A percentile compares a stretch with the other conserved stretches of the same genome.
Conservation (phyloP, 139 green algal genomes). For the Volvox reticuliferus region DNA sequence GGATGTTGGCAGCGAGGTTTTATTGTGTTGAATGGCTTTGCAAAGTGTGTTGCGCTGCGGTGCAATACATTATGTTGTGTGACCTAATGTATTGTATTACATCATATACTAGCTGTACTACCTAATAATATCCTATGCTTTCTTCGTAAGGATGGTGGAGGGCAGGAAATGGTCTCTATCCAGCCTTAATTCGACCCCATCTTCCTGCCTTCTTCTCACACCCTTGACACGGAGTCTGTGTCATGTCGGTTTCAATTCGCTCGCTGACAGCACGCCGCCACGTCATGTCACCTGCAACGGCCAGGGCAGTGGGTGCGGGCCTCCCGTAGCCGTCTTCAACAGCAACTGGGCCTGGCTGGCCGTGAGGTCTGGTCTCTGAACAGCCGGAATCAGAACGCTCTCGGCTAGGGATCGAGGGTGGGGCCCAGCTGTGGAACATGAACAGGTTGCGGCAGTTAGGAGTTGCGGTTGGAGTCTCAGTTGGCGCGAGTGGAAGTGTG, state of each 20-base stretch:
- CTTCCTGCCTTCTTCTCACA: background rate
- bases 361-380: background rate
- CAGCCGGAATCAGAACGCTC: background rate
- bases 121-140: too few species aligned
- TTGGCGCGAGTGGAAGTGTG: background rate
- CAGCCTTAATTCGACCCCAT: background rate
- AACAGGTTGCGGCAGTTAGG: too few species aligned
- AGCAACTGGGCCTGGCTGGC: slow-evolving; percentile 11
- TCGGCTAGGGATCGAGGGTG: slow-evolving; percentile 27
- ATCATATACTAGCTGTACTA: background rate
- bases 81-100: too few species aligned
- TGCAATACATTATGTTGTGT: too few species aligned
- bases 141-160: too few species aligned
- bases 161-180: background rate
- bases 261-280: background rate
- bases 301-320: background rate
- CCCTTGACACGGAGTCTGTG: background rate
- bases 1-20: background rate
- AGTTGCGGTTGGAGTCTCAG: background rate
- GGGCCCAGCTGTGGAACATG: background rate
- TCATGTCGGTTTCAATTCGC: background rate
- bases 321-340: background rate
- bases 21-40: background rate
- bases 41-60: too few species aligned
- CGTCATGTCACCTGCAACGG: background rate